Evolutionary conservation across 208 protist species (phyloP).

Genomic region (Naegleria gruberi): DNA sequence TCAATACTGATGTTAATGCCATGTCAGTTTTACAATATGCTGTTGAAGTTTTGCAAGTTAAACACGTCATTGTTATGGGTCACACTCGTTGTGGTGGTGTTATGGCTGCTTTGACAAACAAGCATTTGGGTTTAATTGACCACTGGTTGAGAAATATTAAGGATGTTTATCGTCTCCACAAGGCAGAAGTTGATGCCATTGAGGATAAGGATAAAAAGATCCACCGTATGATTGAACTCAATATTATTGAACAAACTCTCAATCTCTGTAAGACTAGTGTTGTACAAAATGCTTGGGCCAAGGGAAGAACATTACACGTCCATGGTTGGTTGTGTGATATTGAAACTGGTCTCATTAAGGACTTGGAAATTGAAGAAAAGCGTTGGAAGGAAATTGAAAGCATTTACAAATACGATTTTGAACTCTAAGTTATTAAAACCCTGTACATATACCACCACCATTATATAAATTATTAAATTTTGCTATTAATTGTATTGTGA

Average conservation of each 20-base stretch:
- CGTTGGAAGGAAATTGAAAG: background rate
- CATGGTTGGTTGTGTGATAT: constrained; percentile 40
- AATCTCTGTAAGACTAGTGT: constrained; percentile 36
- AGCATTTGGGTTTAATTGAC: constrained; percentile 39
- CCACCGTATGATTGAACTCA: constrained; percentile 35
- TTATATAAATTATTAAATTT: no score
- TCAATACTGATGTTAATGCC: constrained; percentile 76
- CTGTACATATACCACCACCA: no score
- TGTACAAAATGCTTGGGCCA: constrained; percentile 37
- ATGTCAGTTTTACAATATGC: constrained; percentile 81
- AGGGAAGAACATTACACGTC: constrained; percentile 29
- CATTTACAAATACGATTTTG: constrained; percentile 1
- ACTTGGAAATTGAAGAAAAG: constrained; percentile 7
- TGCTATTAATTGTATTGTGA: no score
- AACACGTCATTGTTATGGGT: constrained; percentile 85
- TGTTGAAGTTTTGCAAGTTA: constrained; percentile 75
- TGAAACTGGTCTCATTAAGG: constrained; percentile 35
- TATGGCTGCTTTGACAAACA: constrained; percentile 40
- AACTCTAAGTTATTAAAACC: background rate
- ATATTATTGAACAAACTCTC: constrained; percentile 41
- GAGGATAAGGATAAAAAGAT: constrained; percentile 22
- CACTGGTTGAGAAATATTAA: constrained; percentile 45
- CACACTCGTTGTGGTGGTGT: constrained; percentile 86
- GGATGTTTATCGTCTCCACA: constrained; percentile 33
- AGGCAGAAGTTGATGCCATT: background rate